Conservation (phyloP, 2,329 filamentous ascomycete genomes). For the Karstenula rhodostoma region DNA sequence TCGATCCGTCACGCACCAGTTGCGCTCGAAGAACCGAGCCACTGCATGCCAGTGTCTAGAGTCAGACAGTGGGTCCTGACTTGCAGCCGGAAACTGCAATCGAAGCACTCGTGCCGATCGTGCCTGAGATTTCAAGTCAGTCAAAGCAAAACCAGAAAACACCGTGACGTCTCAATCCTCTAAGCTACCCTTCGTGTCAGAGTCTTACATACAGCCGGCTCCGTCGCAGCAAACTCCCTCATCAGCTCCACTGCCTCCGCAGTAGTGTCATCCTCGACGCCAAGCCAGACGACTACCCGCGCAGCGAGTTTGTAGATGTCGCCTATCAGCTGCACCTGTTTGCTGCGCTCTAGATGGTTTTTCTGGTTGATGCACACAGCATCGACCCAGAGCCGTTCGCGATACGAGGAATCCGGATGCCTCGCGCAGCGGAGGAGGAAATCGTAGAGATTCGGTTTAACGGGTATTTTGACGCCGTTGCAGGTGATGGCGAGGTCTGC, state of each 20-base stretch:
- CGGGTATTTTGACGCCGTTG: slow-evolving; percentile 14
- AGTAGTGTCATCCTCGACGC: slow-evolving; percentile 15
- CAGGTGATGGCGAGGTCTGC: slow-evolving; percentile 13
- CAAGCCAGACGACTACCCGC: slow-evolving; percentile 25
- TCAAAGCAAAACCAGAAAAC: not conserved
- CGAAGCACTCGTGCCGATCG: not conserved
- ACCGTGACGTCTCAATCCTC: not conserved
- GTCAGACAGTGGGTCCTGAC: not conserved
- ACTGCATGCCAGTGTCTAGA: slow-evolving; percentile 13
- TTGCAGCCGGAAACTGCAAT: not conserved
- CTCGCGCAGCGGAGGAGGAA: slow-evolving; percentile 18
- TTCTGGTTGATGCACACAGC: slow-evolving; percentile 26
- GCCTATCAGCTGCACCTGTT: slow-evolving; percentile 23
- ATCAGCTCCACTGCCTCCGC: slow-evolving; percentile 12
- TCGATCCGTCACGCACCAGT: not conserved
- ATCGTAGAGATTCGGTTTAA: slow-evolving; percentile 26
- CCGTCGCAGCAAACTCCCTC: not conserved
- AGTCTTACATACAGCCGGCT: not conserved
- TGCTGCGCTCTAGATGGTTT: slow-evolving; percentile 15
- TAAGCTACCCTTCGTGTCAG: not conserved
- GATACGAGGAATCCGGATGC: not conserved
- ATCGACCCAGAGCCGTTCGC: slow-evolving; percentile 23
- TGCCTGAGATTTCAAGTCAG: not conserved
- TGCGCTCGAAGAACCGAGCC: slow-evolving; percentile 14
- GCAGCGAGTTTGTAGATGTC: slow-evolving; percentile 21